phyloP scores from a whole-genome alignment of 352 stramenopile species.

The Phytophthora pini region DNA sequence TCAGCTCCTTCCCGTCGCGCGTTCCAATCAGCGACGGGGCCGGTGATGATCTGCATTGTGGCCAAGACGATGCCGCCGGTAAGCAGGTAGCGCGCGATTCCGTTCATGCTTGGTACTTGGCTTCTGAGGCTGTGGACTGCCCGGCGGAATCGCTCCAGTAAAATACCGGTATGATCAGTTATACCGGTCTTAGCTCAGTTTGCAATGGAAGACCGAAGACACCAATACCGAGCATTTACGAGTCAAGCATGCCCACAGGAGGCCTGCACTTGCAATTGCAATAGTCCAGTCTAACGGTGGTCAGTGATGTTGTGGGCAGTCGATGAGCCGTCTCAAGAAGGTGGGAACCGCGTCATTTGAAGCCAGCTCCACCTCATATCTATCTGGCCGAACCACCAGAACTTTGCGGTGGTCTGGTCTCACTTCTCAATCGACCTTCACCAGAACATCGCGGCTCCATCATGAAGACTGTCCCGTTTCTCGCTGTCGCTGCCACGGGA shows the following conservation, averaged over 20 bases:
- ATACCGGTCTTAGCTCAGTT: not conserved
- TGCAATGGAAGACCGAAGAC: not conserved
- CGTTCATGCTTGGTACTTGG: slow-evolving; percentile 59
- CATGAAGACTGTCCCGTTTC: slow-evolving; percentile 10
- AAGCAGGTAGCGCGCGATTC: slow-evolving; percentile 77
- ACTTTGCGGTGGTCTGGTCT: not conserved
- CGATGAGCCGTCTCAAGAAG: too few species aligned
- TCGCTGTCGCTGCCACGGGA: not conserved
- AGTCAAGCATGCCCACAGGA: too few species aligned
- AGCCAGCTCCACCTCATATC: slow-evolving; percentile 8
- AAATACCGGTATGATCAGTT: not conserved
- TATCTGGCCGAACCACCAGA: slow-evolving; percentile 14
- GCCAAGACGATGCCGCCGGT: slow-evolving; percentile 71
- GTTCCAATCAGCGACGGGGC: slow-evolving; percentile 78
- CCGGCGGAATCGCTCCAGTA: slow-evolving; percentile 11
- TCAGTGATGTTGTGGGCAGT: too few species aligned
- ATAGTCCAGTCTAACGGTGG: too few species aligned
- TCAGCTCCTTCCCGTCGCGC: slow-evolving; percentile 68
- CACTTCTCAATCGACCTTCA: slow-evolving; percentile 19
- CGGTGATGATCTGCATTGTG: slow-evolving; percentile 69
- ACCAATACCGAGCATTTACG: not conserved
- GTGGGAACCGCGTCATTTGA: slow-evolving; percentile 10
- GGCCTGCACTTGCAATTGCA: not conserved
- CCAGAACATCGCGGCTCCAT: not conserved
- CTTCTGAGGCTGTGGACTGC: slow-evolving; percentile 29